Base-by-base conservation (phyloP, 306 rosid species). In the Begonia peltatifolia region DNA sequence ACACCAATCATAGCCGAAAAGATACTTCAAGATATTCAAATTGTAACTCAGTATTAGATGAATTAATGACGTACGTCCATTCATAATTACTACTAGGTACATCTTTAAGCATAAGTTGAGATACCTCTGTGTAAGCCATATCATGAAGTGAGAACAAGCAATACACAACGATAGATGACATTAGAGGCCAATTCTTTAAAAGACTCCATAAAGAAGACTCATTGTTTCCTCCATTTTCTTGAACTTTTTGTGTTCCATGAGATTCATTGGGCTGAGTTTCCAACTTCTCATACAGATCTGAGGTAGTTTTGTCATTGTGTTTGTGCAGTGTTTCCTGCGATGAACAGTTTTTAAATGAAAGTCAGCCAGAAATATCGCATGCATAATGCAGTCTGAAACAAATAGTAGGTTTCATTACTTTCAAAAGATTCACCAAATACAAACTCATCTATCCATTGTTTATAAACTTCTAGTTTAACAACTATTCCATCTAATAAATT, bases 121-220 rank as follows among this genome's bases (percentile, higher is more conserved):
- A 57, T 73, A 88, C 97, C 95, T 83, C 99, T 49, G 71, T 68
- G 57, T 80, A 90, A 50, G 94, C 95, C 74, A 81, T 64, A 58
- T 86, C 92, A 59, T 85, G 92, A 62, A 90, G 92, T 53, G 94
- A 53, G 64, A 83, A 74, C 22, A 80, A 41, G 60, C 78, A 75
- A 61, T 78, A 79, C 63, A 58, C 73, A 46, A 85, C 42, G 67
- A 86, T 71, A 43, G 88, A 59, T 67, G 95, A 85, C 92, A 90
- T 86, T 62, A 86, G 66, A 8, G 94, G 86, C 99, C 94, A 86
- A 63, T 90, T 90, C 70, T 56, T 53, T 13, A 85, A 11, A 53
- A 86, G 92, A 71, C 56, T 86, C 68, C 66, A 71, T 44, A 72
- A 53, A 7, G 79, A 30, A 43, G 47, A 41, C 12, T 11, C 59